Base-by-base conservation (phyloP, 2,329 filamentous ascomycete genomes). In the Dactylellina haptotyla region DNA sequence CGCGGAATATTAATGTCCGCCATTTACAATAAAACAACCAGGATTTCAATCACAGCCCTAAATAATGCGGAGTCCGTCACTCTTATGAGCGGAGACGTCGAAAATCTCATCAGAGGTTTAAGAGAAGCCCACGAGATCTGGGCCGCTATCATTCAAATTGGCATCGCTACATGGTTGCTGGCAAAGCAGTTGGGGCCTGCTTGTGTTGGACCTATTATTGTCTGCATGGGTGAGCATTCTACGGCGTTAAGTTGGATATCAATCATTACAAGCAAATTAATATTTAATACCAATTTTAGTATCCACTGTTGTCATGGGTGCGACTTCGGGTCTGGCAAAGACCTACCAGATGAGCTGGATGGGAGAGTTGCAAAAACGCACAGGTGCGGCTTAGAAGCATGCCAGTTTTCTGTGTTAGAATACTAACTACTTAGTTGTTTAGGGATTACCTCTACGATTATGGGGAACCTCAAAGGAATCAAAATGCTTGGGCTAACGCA, bases 11-110 rank as follows among this genome's bases (percentile, higher is more conserved):
- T 82, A 14, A 79, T 80, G 14, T 78, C 80, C 9, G 78, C 79
- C 1, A 76, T 82, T 4, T 82, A 81, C 62, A 66, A 76, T 28
- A 81, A 82, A 51, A 78, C 80, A 0, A 79, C 78, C 0, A 74
- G 75, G 12, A 75, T 80, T n/a, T 79, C 79, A 4, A 64, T 80
- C 2, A 79, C 79, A 0, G 76, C 78, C 0, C 77, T 80, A 2
- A 80, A 82, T 32, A 80, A 83, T n/a, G 79, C 81, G 2, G 81
- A 82, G 0, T 80, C 83, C 0, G 74, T 85, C 45, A 84, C 84
- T 0, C 78, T 85, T 2, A 85, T 85, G 83, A 83, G 80, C 63
- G 80, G 82, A 2, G 84, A 85, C 51, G 79, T 84, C 8, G 83
- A 84, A 65, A 79, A 81, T 3, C 81, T 84, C 2, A 76, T 79